Percentiles rank a stretch among this genome's conserved stretches.
These are phyloP conservation scores for Striga asiatica DNA, from an alignment of 257 asterid genomes.

Conservation along the genomic window DNA sequence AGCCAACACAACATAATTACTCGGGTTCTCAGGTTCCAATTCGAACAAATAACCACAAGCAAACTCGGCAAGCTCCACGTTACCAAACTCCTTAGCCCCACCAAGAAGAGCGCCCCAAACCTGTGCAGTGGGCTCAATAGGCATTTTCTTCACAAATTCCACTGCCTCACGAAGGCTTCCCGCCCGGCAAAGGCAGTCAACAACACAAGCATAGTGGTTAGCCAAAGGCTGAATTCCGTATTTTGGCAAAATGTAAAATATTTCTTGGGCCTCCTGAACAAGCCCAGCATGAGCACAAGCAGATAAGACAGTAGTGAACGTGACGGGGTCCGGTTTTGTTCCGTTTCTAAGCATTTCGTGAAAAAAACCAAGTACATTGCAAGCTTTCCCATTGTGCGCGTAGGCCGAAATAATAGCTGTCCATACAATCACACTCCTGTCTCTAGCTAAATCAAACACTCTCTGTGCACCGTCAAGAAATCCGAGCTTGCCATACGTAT, in stretches of 20 bases:
- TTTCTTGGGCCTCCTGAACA: conserved; percentile 45
- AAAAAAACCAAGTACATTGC: conserved; percentile 42
- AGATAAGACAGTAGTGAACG: conserved; percentile 63
- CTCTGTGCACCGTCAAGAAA: not conserved
- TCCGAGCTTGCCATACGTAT: conserved; percentile 53
- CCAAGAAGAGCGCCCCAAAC: conserved; percentile 81
- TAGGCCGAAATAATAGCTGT: conserved; percentile 74
- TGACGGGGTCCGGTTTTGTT: conserved; percentile 53
- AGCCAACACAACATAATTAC: conserved; percentile 61
- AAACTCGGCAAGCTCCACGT: conserved; percentile 52
- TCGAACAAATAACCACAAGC: conserved; percentile 44
- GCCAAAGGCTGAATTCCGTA: conserved; percentile 43
- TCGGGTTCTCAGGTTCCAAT: conserved; percentile 60
- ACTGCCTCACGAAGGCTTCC: conserved; percentile 62
- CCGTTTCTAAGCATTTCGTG: conserved; percentile 41
- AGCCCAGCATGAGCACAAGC: conserved; percentile 85
- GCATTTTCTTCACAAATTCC: conserved; percentile 57
- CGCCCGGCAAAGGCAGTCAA: conserved; percentile 57
- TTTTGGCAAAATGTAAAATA: conserved; percentile 39
- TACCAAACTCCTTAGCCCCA: conserved; percentile 63
- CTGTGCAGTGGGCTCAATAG: conserved; percentile 45
- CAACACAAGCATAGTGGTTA: conserved; percentile 75
- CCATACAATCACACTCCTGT: conserved; percentile 67
- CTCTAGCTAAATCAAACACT: conserved; percentile 38
- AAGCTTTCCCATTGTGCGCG: conserved; percentile 76